These are phyloP conservation scores for Aspergillus cejpii DNA, from an alignment of 2,329 filamentous ascomycete genomes.

Conservation along the genomic window DNA sequence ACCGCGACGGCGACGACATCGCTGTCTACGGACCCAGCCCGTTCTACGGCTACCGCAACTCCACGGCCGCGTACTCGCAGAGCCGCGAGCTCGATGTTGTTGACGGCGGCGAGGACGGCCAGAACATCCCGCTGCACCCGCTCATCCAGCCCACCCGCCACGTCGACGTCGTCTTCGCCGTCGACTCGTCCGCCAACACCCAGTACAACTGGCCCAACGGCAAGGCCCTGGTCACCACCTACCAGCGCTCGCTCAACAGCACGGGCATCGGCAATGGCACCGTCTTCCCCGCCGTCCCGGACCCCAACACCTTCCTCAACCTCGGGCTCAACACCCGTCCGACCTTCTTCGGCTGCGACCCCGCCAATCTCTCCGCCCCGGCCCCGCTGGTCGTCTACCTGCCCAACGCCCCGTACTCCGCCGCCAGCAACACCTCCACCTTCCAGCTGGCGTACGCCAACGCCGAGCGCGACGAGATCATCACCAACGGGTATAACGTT, in stretches of 20 bases:
- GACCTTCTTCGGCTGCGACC: constrained; percentile 74
- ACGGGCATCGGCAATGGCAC: constrained; percentile 59
- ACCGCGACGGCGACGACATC: constrained; percentile 60
- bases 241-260: constrained; percentile 55
- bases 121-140: constrained; percentile 74
- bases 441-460: constrained; percentile 61
- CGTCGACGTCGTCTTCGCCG: constrained; percentile 74
- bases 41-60: constrained; percentile 60
- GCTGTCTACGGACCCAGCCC: constrained; percentile 70
- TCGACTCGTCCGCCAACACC: constrained; percentile 72
- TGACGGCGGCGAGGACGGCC: constrained; percentile 69
- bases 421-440: constrained; percentile 71
- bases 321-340: constrained; percentile 66
- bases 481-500: constrained; percentile 76
- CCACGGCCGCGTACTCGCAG: constrained; percentile 52
- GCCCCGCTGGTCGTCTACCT: constrained; percentile 68
- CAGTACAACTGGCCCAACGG: constrained; percentile 67
- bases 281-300: constrained; percentile 64
- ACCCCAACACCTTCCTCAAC: constrained; percentile 71
- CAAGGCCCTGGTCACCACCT: constrained; percentile 66
- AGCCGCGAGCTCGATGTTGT: constrained; percentile 59
- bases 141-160: constrained; percentile 65
- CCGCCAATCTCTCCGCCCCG: constrained; percentile 35
- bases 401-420: constrained; percentile 75
- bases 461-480: constrained; percentile 66